Evolutionary conservation across 73 alveolate genomes (phyloP).

Genomic region (Uronychia setigera): DNA sequence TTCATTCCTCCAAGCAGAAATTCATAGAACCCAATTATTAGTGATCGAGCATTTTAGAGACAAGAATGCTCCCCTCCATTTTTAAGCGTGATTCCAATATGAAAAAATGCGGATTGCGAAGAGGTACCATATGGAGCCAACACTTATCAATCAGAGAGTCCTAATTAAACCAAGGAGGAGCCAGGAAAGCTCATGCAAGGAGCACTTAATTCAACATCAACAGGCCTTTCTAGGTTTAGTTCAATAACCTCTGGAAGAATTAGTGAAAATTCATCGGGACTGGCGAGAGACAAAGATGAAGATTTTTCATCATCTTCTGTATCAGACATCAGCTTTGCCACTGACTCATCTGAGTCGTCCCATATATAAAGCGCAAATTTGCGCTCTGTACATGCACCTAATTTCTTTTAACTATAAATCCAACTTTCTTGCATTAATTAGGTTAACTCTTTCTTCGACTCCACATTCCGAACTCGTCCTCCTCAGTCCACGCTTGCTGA

Average conservation of each 20-base stretch:
- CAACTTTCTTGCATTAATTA: not conserved
- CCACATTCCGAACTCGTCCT: not conserved
- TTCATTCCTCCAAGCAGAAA: not conserved
- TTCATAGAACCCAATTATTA: not conserved
- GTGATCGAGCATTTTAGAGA: not conserved
- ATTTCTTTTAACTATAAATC: too few relatives aligned
- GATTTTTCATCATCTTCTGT: not conserved
- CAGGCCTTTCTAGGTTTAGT: too few relatives aligned
- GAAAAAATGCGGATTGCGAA: not conserved
- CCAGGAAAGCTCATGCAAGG: too few relatives aligned
- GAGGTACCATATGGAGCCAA: not conserved
- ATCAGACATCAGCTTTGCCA: not conserved
- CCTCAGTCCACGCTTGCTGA: conserved; percentile 1
- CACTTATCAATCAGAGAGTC: not conserved
- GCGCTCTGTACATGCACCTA: not conserved
- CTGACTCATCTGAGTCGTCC: not conserved
- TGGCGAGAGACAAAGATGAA: not conserved
- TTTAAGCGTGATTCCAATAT: not conserved
- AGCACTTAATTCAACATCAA: too few relatives aligned
- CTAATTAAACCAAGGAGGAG: not conserved
- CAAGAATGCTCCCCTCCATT: not conserved
- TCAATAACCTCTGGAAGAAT: too few relatives aligned
- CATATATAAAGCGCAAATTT: not conserved
- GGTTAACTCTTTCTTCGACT: not conserved
- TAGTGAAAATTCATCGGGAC: not conserved